These are phyloP conservation scores for Nissolia schottii DNA, from an alignment of 306 rosid species.

Conservation along the genomic window DNA sequence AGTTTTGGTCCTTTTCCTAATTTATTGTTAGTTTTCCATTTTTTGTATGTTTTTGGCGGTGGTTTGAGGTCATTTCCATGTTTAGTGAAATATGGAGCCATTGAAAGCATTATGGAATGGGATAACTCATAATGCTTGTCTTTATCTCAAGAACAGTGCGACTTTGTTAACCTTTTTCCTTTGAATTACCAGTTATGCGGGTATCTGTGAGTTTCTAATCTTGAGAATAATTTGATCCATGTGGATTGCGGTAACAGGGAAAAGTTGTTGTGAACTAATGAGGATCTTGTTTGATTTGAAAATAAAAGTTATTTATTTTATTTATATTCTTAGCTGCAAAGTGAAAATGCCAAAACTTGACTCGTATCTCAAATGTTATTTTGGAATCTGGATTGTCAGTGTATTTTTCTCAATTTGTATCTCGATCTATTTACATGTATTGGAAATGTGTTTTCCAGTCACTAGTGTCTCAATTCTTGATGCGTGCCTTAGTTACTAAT, in stretches of 20 bases:
- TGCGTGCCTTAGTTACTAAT: neutral
- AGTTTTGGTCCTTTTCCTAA: neutral
- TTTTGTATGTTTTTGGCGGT: neutral
- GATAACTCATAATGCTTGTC: neutral
- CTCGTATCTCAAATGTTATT: neutral
- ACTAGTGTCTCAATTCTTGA: neutral
- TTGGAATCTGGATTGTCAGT: slow-evolving; percentile 1
- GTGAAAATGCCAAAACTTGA: neutral
- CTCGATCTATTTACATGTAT: neutral
- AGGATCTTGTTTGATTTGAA: slow-evolving; percentile 3
- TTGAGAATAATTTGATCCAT: neutral
- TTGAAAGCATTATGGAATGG: neutral
- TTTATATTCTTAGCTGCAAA: neutral
- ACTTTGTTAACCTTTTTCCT: neutral
- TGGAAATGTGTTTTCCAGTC: neutral
- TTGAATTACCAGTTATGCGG: neutral
- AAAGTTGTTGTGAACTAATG: neutral
- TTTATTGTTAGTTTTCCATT: neutral
- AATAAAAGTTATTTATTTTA: neutral
- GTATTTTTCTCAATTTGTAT: neutral
- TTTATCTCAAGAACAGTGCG: neutral
- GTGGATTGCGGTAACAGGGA: neutral
- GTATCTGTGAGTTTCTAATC: neutral
- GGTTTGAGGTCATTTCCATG: neutral
- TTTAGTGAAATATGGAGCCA: neutral